Base-by-base conservation (phyloP, 345 rosid species). In the Populus pruinosa region DNA sequence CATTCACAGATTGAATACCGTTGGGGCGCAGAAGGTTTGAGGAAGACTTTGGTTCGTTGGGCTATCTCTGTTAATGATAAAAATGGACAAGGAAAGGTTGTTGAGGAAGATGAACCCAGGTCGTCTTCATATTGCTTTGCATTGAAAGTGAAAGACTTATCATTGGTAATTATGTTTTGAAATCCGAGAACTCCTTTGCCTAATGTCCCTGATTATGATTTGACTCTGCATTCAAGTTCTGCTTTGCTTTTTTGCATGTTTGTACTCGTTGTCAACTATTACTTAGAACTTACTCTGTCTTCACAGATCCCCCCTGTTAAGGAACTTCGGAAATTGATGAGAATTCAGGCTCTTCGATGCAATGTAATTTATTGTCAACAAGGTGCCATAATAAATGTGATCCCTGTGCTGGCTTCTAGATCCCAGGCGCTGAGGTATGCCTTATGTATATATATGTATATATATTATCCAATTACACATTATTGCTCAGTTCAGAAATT, bases 41-140 rank as follows among this genome's bases (percentile, higher is more conserved):
- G 82, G 74, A 79, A 74, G 78, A 79, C 82, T 62, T 20, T 79
- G 65, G 78, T 74, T 59, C 82, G 75, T 35, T 79, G 82, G 82
- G 78, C 71, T 18, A 67, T 77, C n/a, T 79, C 82, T 39, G 59
- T 79, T 41, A 79, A 73, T 44, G 77, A 73, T 9, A 73, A 65
- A 35, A 67, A 53, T 4, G 82, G 82, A 31, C 62, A 79, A 38
- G 73, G 68, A 39, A 56, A 79, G 35, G 61, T 41, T 53, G 69
- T 79, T 23, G 53, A n/a, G 13, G 82, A 73, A 73, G 77, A 79
- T 29, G 82, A 67, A 55, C 64, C 69, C 2, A 55, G 69, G 2
- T 73, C 82, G 13, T 43, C 77, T 13, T 56, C 68, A 11, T 36
- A 73, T 73, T 79, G 77, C 76, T 79, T 27, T 35, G 77, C 82